A percentile compares a stretch with the other conserved stretches of the same genome.
Conservation (phyloP, 192 early-diverging fungal species). For the Linnemannia zychae region DNA sequence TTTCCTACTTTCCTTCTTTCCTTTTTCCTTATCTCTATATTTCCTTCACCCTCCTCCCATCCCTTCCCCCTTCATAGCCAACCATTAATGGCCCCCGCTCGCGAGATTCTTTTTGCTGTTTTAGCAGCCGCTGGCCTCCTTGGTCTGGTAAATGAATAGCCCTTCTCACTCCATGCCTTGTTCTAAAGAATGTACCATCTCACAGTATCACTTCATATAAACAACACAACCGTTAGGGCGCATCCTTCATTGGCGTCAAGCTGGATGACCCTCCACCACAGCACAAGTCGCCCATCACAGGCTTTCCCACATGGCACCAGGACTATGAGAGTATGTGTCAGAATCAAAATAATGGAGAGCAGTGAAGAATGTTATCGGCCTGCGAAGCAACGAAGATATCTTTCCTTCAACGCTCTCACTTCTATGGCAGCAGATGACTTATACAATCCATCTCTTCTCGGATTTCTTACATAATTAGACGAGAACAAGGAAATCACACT, state of each 20-base stretch:
- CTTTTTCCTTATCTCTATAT: not conserved
- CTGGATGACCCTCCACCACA: constrained; percentile 32
- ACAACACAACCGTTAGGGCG: constrained; percentile 2
- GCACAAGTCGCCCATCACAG: constrained; percentile 33
- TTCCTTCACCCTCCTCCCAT: not conserved
- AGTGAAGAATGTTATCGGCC: not conserved
- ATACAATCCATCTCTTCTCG: not conserved
- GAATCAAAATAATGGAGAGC: no score
- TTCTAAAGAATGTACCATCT: not conserved
- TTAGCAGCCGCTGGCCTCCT: constrained; percentile 3
- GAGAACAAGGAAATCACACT: constrained; percentile 40
- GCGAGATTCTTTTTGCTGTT: constrained; percentile 12
- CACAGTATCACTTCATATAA: not conserved
- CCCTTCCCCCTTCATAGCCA: not conserved
- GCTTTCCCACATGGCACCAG: constrained; percentile 52
- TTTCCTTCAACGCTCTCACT: not conserved
- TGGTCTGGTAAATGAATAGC: constrained; percentile 7
- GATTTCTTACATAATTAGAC: constrained; percentile 17
- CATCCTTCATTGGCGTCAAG: constrained; percentile 34
- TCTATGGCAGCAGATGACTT: no score
- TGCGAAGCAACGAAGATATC: not conserved
- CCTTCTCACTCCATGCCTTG: not conserved
- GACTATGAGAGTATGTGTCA: constrained; percentile 27
- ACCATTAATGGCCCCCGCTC: not conserved
- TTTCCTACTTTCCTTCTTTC: not conserved